Conservation (phyloP, 2,329 filamentous ascomycete species). For the Exophiala viscosa region DNA sequence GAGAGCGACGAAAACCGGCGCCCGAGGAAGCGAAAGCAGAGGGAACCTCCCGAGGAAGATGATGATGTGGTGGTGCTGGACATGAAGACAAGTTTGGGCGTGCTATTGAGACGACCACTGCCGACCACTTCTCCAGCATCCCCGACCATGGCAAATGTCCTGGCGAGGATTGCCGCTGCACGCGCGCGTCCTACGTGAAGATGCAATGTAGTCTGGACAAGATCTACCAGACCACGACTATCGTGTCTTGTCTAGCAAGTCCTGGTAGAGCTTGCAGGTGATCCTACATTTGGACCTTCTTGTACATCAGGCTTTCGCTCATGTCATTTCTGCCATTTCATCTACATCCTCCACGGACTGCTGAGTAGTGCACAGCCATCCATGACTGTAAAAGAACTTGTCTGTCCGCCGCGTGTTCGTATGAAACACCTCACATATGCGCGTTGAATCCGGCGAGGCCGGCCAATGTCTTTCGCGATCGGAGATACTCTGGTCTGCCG, state of each 20-base stretch:
- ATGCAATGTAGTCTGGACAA: not conserved
- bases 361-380: no score
- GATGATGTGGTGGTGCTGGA: conserved; percentile 21
- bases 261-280: not conserved
- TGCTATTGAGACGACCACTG: conserved; percentile 12
- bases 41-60: conserved; percentile 4
- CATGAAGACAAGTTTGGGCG: conserved; percentile 11
- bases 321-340: no score
- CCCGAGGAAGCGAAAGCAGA: not conserved
- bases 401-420: no score
- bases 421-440: no score
- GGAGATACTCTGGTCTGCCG: no score
- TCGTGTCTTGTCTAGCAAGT: not conserved
- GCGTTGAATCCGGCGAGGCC: no score
- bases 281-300: no score
- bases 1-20: not conserved
- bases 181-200: conserved; percentile 8
- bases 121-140: conserved; percentile 2
- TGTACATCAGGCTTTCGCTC: no score
- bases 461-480: no score
- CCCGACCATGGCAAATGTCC: conserved; percentile 14
- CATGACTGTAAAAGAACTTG: no score
- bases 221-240: not conserved
- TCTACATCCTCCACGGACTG: no score
- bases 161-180: conserved; percentile 17